Conservation (phyloP, 805 yeast species). For the Isabelozyma gotoi region DNA sequence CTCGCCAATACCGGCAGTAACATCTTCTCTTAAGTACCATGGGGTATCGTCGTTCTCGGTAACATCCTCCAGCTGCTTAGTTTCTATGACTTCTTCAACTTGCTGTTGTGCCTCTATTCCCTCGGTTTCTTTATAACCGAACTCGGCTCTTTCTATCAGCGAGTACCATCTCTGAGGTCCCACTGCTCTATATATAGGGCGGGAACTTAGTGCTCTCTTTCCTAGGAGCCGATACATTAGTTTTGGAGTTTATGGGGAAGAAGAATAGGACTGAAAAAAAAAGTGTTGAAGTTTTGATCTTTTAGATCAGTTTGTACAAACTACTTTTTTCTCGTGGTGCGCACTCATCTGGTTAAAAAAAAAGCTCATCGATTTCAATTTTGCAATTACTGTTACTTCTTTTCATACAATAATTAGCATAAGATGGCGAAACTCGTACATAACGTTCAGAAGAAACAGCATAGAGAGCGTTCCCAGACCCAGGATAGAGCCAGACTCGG, state of each 20-base stretch:
- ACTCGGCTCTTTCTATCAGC: background rate
- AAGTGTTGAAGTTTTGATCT: background rate
- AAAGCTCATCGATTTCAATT: background rate
- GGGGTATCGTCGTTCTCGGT: conserved; percentile 29
- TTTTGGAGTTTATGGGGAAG: background rate
- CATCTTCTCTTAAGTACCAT: conserved; percentile 59
- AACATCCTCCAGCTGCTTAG: background rate
- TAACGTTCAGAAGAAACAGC: conserved; percentile 94
- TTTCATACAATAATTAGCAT: background rate
- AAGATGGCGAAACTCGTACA: conserved; percentile 79
- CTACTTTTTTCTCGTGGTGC: background rate
- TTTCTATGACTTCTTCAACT: too few species aligned
- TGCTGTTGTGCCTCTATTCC: too few species aligned
- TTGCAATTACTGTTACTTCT: background rate
- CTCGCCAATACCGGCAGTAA: conserved; percentile 28
- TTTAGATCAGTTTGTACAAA: background rate
- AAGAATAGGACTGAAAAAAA: too few species aligned
- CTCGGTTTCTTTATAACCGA: background rate
- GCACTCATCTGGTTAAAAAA: background rate
- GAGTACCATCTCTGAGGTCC: background rate
- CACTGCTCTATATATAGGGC: background rate
- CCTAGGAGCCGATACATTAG: background rate
- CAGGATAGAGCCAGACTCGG: conserved; percentile 73
- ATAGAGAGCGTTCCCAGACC: conserved; percentile 90
- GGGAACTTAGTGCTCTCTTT: background rate